Base-by-base conservation (phyloP, 495 filamentous ascomycete species). In the Bombardia bombarda region DNA sequence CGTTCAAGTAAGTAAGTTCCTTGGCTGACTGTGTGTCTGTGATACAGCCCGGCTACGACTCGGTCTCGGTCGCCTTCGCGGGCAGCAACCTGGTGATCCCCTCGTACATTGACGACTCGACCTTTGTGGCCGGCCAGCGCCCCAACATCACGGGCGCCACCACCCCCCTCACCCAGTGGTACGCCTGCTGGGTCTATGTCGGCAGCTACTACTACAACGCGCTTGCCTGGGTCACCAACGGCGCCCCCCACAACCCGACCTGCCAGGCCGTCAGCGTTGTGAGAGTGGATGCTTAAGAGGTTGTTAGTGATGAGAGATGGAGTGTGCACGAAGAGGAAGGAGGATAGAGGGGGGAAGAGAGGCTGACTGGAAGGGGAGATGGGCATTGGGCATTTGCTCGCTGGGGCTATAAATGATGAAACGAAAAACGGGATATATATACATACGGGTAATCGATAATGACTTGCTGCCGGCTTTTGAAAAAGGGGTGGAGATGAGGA, bases 161-260 rank as follows among this genome's bases (percentile, higher is more conserved):
- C 25, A 25, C 38, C 46, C 20, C 52, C 42, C 45, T 65, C 45
- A 51, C 67, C 43, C 60, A 69, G 45, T 81, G 75, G 74, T 67
- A 69, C 47, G 60, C 64, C 1, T 81, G 77, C 58, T 64, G 58
- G 52, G 68, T 72, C 16, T 64, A 74, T 50, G 69, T 63, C 35
- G 51, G 48, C 9, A 65, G 63, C 14, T 80, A 80, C 49, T 57
- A 61, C 48, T 79, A 79, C 56, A 55, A 63, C 23, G 67, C 68
- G 0, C 42, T 80, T 16, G 66, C 61, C 22, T 81, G 74, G 74
- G 57, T 65, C 5, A 68, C 69, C 6, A 37, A 51, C 18, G 57
- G 49, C 7, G 36, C 53, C 45, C 74, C 77, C 12, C 63, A 73
- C 60, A 81, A 79, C 52, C 76, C 76, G 3, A 75, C 68, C 12